phyloP scores from a whole-genome alignment of 306 rosid species.

The Elaeagnus macrophylla region DNA sequence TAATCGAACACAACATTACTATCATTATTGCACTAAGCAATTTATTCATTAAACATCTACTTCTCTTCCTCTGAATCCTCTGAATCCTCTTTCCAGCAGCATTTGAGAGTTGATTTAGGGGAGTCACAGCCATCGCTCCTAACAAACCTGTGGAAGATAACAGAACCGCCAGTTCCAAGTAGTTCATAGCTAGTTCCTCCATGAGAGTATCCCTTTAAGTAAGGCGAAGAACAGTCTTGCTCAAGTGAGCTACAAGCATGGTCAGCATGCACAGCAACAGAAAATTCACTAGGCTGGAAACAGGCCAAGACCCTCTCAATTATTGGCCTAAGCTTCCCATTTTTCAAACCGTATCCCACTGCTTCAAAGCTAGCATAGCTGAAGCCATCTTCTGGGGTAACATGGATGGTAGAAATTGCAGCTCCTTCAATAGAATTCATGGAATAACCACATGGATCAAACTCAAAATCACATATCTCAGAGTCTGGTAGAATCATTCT shows the following conservation, averaged over 20 bases:
- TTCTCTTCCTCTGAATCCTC: slow-evolving; percentile 37
- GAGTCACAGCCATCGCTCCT: slow-evolving; percentile 34
- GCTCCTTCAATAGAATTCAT: slow-evolving; percentile 54
- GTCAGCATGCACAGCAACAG: slow-evolving; percentile 47
- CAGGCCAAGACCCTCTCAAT: slow-evolving; percentile 42
- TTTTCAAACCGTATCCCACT: slow-evolving; percentile 44
- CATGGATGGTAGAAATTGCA: slow-evolving; percentile 60
- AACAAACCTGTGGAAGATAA: slow-evolving; percentile 41
- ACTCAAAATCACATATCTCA: slow-evolving; percentile 52
- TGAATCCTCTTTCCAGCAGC: slow-evolving; percentile 55
- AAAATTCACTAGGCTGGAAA: slow-evolving; percentile 49
- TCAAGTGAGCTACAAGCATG: slow-evolving; percentile 31
- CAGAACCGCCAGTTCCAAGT: slow-evolving; percentile 51
- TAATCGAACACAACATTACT: no score
- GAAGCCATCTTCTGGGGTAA: slow-evolving; percentile 44
- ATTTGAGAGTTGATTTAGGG: slow-evolving; percentile 61
- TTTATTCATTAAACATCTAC: slow-evolving; percentile 7
- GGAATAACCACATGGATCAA: slow-evolving; percentile 65
- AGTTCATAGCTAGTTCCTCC: slow-evolving; percentile 46
- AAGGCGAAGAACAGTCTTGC: slow-evolving; percentile 19
- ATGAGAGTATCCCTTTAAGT: slow-evolving; percentile 47
- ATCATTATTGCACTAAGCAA: no score
- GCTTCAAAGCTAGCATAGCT: slow-evolving; percentile 68
- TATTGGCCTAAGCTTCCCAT: slow-evolving; percentile 22
- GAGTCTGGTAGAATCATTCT: slow-evolving; percentile 56